Percentiles rank a stretch among this genome's conserved stretches.
Conservation (phyloP, 495 filamentous ascomycete genomes). For the Annulohypoxylon nitens region DNA sequence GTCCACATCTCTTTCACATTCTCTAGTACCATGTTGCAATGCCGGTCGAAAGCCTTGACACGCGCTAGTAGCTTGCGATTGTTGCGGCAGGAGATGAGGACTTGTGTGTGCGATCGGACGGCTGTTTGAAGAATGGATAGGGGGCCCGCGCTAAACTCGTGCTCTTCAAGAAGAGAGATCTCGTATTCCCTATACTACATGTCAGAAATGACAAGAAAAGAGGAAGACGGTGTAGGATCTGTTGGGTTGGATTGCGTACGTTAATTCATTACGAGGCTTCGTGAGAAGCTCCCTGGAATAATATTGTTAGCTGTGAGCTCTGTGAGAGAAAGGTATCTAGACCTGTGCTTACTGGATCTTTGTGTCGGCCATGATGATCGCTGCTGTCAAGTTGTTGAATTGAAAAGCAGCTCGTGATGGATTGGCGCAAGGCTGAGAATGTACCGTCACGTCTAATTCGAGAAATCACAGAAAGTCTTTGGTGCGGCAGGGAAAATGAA, state of each 20-base stretch:
- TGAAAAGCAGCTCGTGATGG: slow-evolving; percentile 16
- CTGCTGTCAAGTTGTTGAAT: slow-evolving; percentile 41
- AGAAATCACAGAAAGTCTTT: slow-evolving; percentile 35
- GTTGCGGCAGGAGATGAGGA: slow-evolving; percentile 88
- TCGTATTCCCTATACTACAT: slow-evolving; percentile 80
- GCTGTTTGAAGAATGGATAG: slow-evolving; percentile 95
- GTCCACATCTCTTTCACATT: slow-evolving; percentile 99
- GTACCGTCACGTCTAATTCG: slow-evolving; percentile 23
- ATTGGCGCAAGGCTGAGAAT: slow-evolving; percentile 42
- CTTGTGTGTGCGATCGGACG: slow-evolving; percentile 84
- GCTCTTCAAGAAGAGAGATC: slow-evolving; percentile 86
- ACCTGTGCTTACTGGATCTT: slow-evolving; percentile 76
- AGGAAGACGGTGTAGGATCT: not conserved
- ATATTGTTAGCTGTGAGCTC: slow-evolving; percentile 39
- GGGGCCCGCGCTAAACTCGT: slow-evolving; percentile 87
- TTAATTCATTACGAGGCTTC: slow-evolving; percentile 84
- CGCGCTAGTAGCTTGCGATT: slow-evolving; percentile 83
- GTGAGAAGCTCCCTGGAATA: slow-evolving; percentile 77
- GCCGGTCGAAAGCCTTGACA: slow-evolving; percentile 66
- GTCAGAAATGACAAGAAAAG: slow-evolving; percentile 29
- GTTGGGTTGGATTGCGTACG: slow-evolving; percentile 67
- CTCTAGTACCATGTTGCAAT: slow-evolving; percentile 93
- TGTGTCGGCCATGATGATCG: slow-evolving; percentile 74
- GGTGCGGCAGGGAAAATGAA: slow-evolving; percentile 16
- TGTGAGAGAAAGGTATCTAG: not conserved